Evolutionary conservation across 345 rosid genomes (phyloP).

Genomic region (Reutealis trisperma): DNA sequence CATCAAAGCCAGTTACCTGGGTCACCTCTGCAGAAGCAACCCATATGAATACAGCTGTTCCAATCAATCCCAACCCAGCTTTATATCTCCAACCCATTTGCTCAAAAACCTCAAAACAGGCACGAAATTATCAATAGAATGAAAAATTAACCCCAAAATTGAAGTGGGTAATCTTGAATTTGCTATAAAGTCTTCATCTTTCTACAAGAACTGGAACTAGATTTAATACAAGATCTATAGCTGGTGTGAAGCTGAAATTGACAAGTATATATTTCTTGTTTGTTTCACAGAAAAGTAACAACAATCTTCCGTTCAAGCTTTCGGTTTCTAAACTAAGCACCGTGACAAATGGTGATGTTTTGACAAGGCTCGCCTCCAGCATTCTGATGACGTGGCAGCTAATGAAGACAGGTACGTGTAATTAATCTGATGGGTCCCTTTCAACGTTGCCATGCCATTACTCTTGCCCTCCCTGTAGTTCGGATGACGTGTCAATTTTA

Average conservation of each 20-base stretch:
- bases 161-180: neutral
- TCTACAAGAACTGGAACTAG: neutral
- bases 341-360: conserved; percentile 4
- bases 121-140: neutral
- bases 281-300: neutral
- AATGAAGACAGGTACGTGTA: neutral
- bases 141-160: neutral
- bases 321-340: neutral
- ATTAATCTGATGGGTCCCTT: neutral
- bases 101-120: neutral
- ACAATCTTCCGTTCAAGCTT: neutral
- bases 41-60: conserved; percentile 58
- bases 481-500: neutral
- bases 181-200: conserved; percentile 10
- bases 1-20: conserved; percentile 46
- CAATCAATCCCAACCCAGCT: conserved; percentile 57
- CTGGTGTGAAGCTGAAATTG: neutral
- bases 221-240: neutral
- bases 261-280: neutral
- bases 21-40: conserved; percentile 89
- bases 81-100: conserved; percentile 57
- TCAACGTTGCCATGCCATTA: neutral
- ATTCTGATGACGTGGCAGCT: conserved; percentile 8
- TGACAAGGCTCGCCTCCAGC: neutral
- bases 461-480: neutral